Base-by-base conservation (phyloP, 164 flowering plant genomes). In the Liriodendron chinense region DNA sequence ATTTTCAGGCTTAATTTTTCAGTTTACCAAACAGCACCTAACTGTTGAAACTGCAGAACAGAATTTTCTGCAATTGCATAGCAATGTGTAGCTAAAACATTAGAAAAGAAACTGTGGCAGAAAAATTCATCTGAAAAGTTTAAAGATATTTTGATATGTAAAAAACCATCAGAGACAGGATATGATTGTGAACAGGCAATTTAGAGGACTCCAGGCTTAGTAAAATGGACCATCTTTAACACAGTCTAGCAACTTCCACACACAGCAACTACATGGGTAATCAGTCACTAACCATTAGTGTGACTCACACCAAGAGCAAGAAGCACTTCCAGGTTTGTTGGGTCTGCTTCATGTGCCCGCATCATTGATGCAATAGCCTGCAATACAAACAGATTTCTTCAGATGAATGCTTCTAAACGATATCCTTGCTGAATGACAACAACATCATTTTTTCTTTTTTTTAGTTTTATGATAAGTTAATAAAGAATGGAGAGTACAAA, bases 361-460 rank as follows among this genome's bases (percentile, higher is more conserved):
- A 91, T 91, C 99, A 96, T 96, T 61, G 99, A 89, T 69, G 99
- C 97, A 83, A 96, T 96, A 73, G 99, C 99, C 99, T 96, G 90
- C 84, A 78, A 69, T 21, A 76, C 12, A 84, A 47, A 4, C 63
- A 72, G 7, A 53, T 66, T 21, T 67, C 43, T 43, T 62, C 47
- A 61, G 1, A 56, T 63, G 22, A 48, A 71, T 53, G 59, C 59
- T 7, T 53, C 59, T 16, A 53, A 53, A 53, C 18, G 3, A 53
- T 53, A 10, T 2, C 13, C 13, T 53, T 10, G 59, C 13, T 53
- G 59, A 53, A 53, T 53, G 59, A 53, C 59, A 10, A 53, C 16
- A 53, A 53, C 59, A 53, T 10, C 59, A 10, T 50, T 50, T 2
- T 53, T 53, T 34, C 5, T 4, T 4, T 4, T 34, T 34, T 34